Percentiles rank a stretch among this genome's conserved stretches.
These are phyloP conservation scores for Amanita brunnescens DNA, from an alignment of 768 basidiomycete species.

Conservation along the genomic window DNA sequence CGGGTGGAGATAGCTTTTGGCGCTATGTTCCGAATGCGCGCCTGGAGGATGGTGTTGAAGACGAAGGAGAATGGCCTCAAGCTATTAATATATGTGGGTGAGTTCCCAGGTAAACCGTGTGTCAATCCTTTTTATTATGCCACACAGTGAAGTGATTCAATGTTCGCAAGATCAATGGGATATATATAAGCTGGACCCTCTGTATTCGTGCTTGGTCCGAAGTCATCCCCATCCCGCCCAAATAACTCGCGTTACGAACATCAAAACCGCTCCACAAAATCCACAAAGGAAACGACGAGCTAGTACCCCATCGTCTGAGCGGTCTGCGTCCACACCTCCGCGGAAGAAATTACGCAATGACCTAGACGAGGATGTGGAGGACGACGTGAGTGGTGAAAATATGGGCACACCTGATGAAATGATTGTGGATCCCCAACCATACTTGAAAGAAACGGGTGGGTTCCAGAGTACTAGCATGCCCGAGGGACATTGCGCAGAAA, in stretches of 20 bases:
- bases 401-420: slow-evolving; percentile 46
- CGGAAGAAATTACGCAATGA: not conserved
- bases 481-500: not conserved
- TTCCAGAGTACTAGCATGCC: not conserved
- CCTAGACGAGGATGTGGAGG: slow-evolving; percentile 1
- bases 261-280: not conserved
- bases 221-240: slow-evolving; percentile 28
- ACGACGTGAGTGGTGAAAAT: slow-evolving; percentile 18
- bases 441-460: not conserved
- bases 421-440: slow-evolving; percentile 31
- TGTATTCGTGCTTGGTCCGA: slow-evolving; percentile 58
- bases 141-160: slow-evolving; percentile 34
- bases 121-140: not conserved
- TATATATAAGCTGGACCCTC: slow-evolving; percentile 71
- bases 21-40: slow-evolving; percentile 70
- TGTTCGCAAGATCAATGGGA: slow-evolving; percentile 79
- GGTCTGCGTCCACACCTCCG: not conserved
- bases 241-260: slow-evolving; percentile 21
- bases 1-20: slow-evolving; percentile 54
- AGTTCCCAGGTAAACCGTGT: slow-evolving; percentile 16
- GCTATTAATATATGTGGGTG: slow-evolving; percentile 63
- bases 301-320: slow-evolving; percentile 7
- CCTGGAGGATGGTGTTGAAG: slow-evolving; percentile 42
- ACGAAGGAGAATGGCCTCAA: slow-evolving; percentile 70
- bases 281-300: not conserved